Evolutionary conservation across 768 basidiomycete species (phyloP).

Genomic region (Aureoboletus auriporus): DNA sequence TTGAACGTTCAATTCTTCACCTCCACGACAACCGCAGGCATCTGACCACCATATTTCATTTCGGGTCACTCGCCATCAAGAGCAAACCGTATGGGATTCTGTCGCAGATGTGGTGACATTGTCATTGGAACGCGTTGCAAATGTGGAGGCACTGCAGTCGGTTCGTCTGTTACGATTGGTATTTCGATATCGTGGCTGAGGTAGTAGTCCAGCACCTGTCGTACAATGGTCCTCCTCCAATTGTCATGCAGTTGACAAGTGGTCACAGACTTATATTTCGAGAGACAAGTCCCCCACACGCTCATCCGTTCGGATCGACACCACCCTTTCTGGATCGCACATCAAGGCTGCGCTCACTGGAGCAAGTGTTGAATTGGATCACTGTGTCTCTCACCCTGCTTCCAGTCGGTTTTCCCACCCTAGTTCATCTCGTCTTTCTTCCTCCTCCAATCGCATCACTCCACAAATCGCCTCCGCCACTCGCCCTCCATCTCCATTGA

Average conservation of each 20-base stretch:
- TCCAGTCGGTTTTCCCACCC: constrained; percentile 50
- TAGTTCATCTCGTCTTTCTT: constrained; percentile 30
- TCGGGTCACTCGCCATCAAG: neutral
- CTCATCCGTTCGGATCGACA: constrained; percentile 24
- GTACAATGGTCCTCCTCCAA: constrained; percentile 55
- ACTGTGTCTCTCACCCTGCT: neutral
- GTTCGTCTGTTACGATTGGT: constrained; percentile 42
- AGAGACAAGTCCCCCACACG: constrained; percentile 46
- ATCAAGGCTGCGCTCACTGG: constrained; percentile 1
- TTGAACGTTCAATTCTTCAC: too few relatives aligned
- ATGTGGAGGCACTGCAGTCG: constrained; percentile 77
- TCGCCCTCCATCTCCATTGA: constrained; percentile 57
- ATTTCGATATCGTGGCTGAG: constrained; percentile 11
- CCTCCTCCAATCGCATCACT: constrained; percentile 41
- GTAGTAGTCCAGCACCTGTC: constrained; percentile 50
- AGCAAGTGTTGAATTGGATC: constrained; percentile 3
- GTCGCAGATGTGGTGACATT: constrained; percentile 82
- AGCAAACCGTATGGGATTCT: constrained; percentile 64
- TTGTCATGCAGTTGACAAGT: constrained; percentile 54
- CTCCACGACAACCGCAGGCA: neutral
- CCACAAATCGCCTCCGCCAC: constrained; percentile 56
- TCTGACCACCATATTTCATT: neutral
- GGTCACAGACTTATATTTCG: constrained; percentile 77
- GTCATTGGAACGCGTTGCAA: constrained; percentile 67
- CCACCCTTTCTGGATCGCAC: constrained; percentile 9